Evolutionary conservation across 2,329 filamentous ascomycete genomes (phyloP).

Genomic region (Xylaria sp.): DNA sequence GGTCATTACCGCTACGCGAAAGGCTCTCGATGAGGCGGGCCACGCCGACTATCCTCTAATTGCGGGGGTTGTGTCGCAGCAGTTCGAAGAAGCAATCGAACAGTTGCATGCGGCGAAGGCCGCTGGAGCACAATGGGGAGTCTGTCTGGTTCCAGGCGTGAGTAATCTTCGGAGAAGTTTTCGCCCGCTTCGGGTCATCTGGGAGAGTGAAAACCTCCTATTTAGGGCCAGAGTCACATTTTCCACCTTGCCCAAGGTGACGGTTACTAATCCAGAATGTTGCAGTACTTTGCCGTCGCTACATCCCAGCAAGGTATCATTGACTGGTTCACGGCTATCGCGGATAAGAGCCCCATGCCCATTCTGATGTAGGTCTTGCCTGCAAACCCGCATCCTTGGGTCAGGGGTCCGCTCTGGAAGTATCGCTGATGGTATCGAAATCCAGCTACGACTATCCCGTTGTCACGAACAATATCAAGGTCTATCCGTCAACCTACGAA

Average conservation of each 20-base stretch:
- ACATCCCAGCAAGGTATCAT: constrained; percentile 68
- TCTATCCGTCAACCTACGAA: constrained; percentile 69
- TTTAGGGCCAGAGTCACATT: neutral
- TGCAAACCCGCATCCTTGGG: neutral
- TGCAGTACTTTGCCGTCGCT: constrained; percentile 67
- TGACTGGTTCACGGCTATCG: constrained; percentile 71
- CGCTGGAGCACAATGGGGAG: constrained; percentile 70
- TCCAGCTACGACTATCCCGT: constrained; percentile 68
- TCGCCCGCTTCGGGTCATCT: constrained; percentile 1
- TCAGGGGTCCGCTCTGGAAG: neutral
- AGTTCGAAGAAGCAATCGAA: constrained; percentile 55
- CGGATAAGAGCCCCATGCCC: constrained; percentile 68
- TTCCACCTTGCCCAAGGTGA: neutral
- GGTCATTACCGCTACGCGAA: constrained; percentile 65
- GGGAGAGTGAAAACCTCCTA: neutral
- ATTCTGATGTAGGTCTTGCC: constrained; percentile 64
- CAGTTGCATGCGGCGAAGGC: constrained; percentile 61
- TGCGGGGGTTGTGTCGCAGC: constrained; percentile 47
- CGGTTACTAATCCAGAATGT: constrained; percentile 9
- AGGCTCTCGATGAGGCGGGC: constrained; percentile 65
- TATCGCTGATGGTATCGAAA: constrained; percentile 13
- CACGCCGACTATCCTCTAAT: constrained; percentile 70
- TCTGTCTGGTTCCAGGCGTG: constrained; percentile 69
- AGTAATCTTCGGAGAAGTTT: neutral
- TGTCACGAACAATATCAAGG: constrained; percentile 71